Conservation (phyloP, 1,284 basidiomycete species). For the Volvariella volvacea region DNA sequence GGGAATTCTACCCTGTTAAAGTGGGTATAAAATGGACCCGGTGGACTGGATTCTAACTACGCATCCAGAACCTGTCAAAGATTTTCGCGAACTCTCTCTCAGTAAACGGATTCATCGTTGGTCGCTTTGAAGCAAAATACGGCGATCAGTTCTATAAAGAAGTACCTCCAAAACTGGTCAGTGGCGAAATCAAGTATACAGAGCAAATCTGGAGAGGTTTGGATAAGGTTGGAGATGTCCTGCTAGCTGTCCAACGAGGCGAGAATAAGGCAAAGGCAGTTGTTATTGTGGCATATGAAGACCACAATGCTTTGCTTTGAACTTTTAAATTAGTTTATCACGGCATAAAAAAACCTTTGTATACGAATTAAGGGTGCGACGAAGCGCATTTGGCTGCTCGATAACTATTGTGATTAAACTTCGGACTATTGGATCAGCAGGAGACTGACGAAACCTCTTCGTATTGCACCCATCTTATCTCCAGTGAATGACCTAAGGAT, state of each 20-base stretch:
- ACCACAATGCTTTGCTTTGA: too few species aligned
- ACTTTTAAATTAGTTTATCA: too few species aligned
- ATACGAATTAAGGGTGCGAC: too few species aligned
- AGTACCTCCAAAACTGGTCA: conserved; percentile 42
- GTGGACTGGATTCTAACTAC: too few species aligned
- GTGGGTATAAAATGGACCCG: too few species aligned
- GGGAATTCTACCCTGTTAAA: conserved; percentile 18
- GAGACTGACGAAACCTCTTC: too few species aligned
- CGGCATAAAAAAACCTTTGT: too few species aligned
- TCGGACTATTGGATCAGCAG: too few species aligned
- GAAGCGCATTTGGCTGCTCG: too few species aligned
- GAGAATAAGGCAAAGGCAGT: conserved; percentile 55
- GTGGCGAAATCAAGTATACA: conserved; percentile 53
- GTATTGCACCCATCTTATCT: too few species aligned
- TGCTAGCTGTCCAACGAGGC: conserved; percentile 49
- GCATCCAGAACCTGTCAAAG: conserved; percentile 28
- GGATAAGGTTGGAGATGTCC: conserved; percentile 42
- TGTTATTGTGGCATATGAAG: conserved; percentile 44
- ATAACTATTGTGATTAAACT: too few species aligned
- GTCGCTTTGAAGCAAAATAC: conserved; percentile 31
- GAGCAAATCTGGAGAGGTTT: conserved; percentile 49
- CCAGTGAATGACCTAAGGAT: too few species aligned
- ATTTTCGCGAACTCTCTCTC: conserved; percentile 29
- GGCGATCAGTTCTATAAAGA: conserved; percentile 40
- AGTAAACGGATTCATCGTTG: conserved; percentile 61